These are phyloP conservation scores for barley (Hordeum vulgare) DNA, from an alignment of 176 grass and related monocot genomes.

Conservation along the genomic window MorexV3_pseudomolecules_assembly NC_058521.1:222525432-222525931, in stretches of 20 bases:
- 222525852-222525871: constrained; percentile 8
- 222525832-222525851: not conserved
- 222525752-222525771: constrained; percentile 69
- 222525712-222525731: not conserved
- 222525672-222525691: not conserved
- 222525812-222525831: not conserved
- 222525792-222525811: constrained; percentile 49
- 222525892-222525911: constrained; percentile 75
- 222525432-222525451: constrained; percentile 51
- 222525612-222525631: constrained; percentile 96
- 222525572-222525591: constrained; percentile 94
- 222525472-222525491: constrained; percentile 74
- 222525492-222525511: constrained; percentile 89
- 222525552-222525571: constrained; percentile 90
- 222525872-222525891: constrained; percentile 69
- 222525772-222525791: constrained; percentile 60
- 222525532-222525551: constrained; percentile 96
- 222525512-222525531: constrained; percentile 99
- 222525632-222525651: constrained; percentile 9
- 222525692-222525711: not conserved
- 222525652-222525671: constrained; percentile 16
- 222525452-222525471: constrained; percentile 30
- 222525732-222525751: constrained; percentile 75
- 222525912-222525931: constrained; percentile 66
- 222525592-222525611: constrained; percentile 94